These are phyloP conservation scores for Lactarius evosmus DNA, from an alignment of 768 basidiomycete genomes.

Conservation along the genomic window DNA sequence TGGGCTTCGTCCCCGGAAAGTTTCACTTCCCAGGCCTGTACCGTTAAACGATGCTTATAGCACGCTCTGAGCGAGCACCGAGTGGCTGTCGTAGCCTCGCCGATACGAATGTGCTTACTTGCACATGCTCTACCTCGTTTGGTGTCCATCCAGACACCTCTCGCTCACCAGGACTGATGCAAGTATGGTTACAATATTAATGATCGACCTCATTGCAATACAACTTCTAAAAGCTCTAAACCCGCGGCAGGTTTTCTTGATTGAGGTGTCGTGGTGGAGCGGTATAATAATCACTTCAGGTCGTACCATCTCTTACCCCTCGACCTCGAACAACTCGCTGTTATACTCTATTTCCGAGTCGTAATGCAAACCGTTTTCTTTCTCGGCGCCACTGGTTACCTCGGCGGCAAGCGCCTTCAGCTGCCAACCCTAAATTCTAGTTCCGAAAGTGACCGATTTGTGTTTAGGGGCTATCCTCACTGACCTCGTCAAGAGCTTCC, in stretches of 20 bases:
- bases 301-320: background rate
- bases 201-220: background rate
- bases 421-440: background rate
- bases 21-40: no score
- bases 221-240: background rate
- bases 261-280: background rate
- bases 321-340: background rate
- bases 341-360: background rate
- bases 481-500: background rate
- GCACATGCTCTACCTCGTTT: background rate
- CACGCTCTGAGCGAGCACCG: background rate
- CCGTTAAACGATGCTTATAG: background rate
- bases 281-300: background rate
- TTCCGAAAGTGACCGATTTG: background rate
- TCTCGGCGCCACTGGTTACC: conserved; percentile 20
- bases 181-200: no score
- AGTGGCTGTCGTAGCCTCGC: no score
- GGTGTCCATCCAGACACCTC: background rate
- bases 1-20: no score
- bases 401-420: conserved; percentile 12
- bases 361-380: conserved; percentile 16
- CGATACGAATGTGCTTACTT: background rate
- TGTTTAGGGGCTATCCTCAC: conserved; percentile 9
- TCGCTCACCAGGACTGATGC: no score
- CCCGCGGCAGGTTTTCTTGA: background rate